Evolutionary conservation across 2,329 filamentous ascomycete species (phyloP).

Genomic region (Coniochaeta hoffmannii): DNA sequence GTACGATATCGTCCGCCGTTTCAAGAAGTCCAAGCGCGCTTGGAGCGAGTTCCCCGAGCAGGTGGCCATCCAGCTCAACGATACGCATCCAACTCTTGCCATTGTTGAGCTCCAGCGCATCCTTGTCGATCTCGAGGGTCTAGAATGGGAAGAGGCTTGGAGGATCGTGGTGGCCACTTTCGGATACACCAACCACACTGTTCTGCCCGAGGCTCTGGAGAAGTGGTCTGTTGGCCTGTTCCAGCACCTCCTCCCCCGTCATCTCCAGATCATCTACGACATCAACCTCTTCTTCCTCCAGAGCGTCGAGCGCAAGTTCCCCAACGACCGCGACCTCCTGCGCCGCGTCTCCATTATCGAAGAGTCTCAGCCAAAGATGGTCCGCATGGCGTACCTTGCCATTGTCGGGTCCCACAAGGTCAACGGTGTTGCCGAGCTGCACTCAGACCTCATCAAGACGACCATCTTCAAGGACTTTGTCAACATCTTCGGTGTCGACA

Average conservation of each 20-base stretch:
- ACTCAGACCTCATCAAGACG: constrained; percentile 95
- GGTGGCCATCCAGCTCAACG: constrained; percentile 95
- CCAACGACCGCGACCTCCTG: constrained; percentile 81
- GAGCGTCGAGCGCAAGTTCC: constrained; percentile 81
- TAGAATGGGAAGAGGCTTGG: constrained; percentile 94
- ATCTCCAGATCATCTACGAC: constrained; percentile 96
- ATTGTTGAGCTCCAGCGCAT: constrained; percentile 96
- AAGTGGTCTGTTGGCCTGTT: constrained; percentile 95
- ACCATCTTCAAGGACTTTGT: constrained; percentile 99
- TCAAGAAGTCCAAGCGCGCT: constrained; percentile 90
- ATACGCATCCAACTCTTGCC: constrained; percentile 92
- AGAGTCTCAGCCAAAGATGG: constrained; percentile 94
- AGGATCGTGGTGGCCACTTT: constrained; percentile 70
- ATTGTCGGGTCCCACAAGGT: constrained; percentile 98
- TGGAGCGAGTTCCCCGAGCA: constrained; percentile 94
- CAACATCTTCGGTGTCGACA: constrained; percentile 86
- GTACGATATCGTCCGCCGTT: constrained; percentile 91
- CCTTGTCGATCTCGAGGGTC: constrained; percentile 77
- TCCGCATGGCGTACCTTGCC: constrained; percentile 92
- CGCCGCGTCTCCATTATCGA: constrained; percentile 92
- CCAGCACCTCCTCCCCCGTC: constrained; percentile 86
- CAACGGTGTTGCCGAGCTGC: constrained; percentile 94
- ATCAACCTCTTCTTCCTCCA: constrained; percentile 96
- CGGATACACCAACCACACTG: constrained; percentile 97
- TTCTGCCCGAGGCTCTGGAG: constrained; percentile 91